These are phyloP conservation scores for Calonectria montana DNA, from an alignment of 2,329 filamentous ascomycete species.

Conservation along the genomic window DNA sequence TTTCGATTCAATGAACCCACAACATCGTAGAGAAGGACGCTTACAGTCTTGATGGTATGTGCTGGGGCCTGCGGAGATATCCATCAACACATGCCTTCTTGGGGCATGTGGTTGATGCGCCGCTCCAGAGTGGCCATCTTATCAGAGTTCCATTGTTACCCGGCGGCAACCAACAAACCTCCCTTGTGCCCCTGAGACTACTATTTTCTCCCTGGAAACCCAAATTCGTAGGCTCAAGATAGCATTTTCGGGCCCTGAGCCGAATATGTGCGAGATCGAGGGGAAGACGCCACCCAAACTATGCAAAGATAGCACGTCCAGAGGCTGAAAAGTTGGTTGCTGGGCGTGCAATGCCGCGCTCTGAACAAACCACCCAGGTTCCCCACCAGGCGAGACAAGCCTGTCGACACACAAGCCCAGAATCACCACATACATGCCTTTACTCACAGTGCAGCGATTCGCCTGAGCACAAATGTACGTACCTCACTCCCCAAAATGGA, in stretches of 20 bases:
- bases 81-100: not conserved
- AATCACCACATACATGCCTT: not conserved
- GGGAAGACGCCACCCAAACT: constrained; percentile 30
- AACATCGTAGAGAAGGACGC: not conserved
- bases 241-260: constrained; percentile 13
- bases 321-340: not conserved
- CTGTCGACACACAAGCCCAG: not conserved
- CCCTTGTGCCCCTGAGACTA: not conserved
- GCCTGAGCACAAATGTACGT: not conserved
- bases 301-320: not conserved
- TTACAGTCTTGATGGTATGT: not conserved
- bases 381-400: not conserved
- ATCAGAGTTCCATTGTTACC: constrained; percentile 7
- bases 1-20: not conserved
- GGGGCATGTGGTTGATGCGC: not conserved
- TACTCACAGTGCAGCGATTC: not conserved
- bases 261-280: constrained; percentile 10
- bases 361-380: not conserved
- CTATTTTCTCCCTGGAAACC: not conserved
- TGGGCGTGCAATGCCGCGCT: not conserved
- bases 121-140: not conserved
- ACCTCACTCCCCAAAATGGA: not conserved
- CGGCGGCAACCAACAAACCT: not conserved
- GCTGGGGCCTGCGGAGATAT: not conserved
- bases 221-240: not conserved